A percentile compares a stretch with the other conserved stretches of the same genome.
phyloP scores from a whole-genome alignment of 345 rosid species.

The Sonneratia alba region DNA sequence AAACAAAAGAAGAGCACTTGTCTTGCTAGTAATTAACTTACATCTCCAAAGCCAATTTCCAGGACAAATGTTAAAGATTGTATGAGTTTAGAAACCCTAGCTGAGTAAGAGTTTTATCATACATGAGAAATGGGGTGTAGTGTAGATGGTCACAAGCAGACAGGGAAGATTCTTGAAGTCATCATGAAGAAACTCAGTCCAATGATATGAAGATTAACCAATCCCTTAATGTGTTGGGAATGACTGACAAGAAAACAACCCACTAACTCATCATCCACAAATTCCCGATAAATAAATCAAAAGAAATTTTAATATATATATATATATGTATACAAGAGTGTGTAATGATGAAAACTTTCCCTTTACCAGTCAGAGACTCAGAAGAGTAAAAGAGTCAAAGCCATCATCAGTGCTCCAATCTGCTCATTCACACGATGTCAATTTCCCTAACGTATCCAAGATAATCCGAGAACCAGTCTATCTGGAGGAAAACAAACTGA shows the following conservation, averaged over 20 bases:
- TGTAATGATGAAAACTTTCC: slow-evolving; percentile 9
- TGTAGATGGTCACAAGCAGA: slow-evolving; percentile 21
- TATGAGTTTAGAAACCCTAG: slow-evolving; percentile 17
- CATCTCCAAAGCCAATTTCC: too few relatives aligned
- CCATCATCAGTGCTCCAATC: slow-evolving; percentile 64
- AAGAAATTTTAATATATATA: background rate
- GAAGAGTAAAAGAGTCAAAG: slow-evolving; percentile 28
- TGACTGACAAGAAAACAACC: slow-evolving; percentile 27
- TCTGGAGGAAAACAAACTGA: background rate
- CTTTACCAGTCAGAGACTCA: slow-evolving; percentile 21
- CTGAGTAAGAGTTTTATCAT: background rate
- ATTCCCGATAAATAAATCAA: slow-evolving; percentile 18
- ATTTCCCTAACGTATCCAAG: background rate
- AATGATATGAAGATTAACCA: slow-evolving; percentile 24
- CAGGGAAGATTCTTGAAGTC: slow-evolving; percentile 23
- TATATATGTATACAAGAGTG: background rate
- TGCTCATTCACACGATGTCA: slow-evolving; percentile 23
- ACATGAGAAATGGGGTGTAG: background rate
- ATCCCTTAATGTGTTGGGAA: slow-evolving; percentile 7
- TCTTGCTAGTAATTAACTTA: background rate
- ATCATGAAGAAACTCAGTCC: slow-evolving; percentile 27
- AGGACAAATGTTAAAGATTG: background rate
- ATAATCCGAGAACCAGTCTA: too few relatives aligned
- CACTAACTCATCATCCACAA: slow-evolving; percentile 15
- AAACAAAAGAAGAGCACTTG: background rate